Conservation (phyloP, 331 rosid genomes). For the Rhamnella rubrinervis region DNA sequence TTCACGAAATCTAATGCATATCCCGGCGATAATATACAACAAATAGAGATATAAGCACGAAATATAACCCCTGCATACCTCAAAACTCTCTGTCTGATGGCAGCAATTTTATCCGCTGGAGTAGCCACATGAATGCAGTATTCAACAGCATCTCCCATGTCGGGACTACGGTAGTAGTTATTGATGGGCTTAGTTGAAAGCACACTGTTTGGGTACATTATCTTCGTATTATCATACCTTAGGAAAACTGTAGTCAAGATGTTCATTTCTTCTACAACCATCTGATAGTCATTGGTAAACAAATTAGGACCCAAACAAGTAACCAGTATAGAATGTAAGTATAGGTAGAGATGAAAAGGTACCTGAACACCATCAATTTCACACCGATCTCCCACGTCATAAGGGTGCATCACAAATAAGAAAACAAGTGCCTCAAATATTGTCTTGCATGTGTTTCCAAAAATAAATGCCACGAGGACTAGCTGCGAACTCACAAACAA, state of each 20-base stretch:
- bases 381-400: slow-evolving; percentile 94
- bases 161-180: slow-evolving; percentile 92
- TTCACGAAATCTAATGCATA: neutral
- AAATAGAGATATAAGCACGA: too few relatives aligned
- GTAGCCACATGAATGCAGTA: slow-evolving; percentile 69
- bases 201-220: slow-evolving; percentile 59
- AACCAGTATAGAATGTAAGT: neutral
- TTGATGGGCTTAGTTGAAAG: slow-evolving; percentile 68
- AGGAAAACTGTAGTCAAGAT: slow-evolving; percentile 83
- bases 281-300: slow-evolving; percentile 42
- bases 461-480: slow-evolving; percentile 78
- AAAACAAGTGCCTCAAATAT: slow-evolving; percentile 79
- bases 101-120: slow-evolving; percentile 65
- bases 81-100: slow-evolving; percentile 59
- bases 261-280: slow-evolving; percentile 98
- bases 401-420: slow-evolving; percentile 90
- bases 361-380: slow-evolving; percentile 86
- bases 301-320: slow-evolving; percentile 15
- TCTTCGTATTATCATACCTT: slow-evolving; percentile 65
- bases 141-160: slow-evolving; percentile 77
- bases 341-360: slow-evolving; percentile 6
- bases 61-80: slow-evolving; percentile 35
- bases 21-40: too few relatives aligned
- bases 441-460: slow-evolving; percentile 94
- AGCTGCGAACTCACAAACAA: slow-evolving; percentile 77